Conservation (phyloP, 805 yeast species). For the Gaillardinia entomophila region DNA sequence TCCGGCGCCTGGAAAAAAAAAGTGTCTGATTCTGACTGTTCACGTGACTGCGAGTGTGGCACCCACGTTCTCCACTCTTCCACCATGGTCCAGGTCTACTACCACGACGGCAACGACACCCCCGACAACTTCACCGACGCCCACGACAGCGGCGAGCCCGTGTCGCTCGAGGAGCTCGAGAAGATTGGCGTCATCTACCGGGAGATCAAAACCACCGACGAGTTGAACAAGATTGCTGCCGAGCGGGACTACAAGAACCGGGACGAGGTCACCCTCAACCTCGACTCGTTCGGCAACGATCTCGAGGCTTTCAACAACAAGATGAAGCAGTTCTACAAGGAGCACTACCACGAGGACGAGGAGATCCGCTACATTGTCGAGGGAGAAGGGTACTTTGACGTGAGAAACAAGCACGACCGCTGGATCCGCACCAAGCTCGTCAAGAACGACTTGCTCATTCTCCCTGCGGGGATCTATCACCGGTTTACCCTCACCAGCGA, state of each 20-base stretch:
- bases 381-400: constrained; percentile 91
- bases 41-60: background rate
- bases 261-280: constrained; percentile 61
- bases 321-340: constrained; percentile 65
- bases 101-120: constrained; percentile 56
- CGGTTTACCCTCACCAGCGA: constrained; percentile 71
- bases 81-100: constrained; percentile 42
- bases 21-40: too few species aligned
- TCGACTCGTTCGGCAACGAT: constrained; percentile 57
- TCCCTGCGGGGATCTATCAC: constrained; percentile 94
- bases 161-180: constrained; percentile 43
- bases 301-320: constrained; percentile 51
- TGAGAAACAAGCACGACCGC: constrained; percentile 51
- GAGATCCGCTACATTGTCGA: constrained; percentile 87
- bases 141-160: constrained; percentile 65
- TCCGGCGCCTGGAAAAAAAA: too few species aligned
- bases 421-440: constrained; percentile 76
- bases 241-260: constrained; percentile 75
- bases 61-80: background rate
- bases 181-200: constrained; percentile 66
- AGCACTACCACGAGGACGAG: constrained; percentile 95
- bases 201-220: constrained; percentile 42
- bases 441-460: constrained; percentile 60
- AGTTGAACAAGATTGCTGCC: constrained; percentile 61
- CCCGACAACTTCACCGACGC: constrained; percentile 56